phyloP scores from a whole-genome alignment of 306 rosid genomes.

The Vigna unguiculata region DNA sequence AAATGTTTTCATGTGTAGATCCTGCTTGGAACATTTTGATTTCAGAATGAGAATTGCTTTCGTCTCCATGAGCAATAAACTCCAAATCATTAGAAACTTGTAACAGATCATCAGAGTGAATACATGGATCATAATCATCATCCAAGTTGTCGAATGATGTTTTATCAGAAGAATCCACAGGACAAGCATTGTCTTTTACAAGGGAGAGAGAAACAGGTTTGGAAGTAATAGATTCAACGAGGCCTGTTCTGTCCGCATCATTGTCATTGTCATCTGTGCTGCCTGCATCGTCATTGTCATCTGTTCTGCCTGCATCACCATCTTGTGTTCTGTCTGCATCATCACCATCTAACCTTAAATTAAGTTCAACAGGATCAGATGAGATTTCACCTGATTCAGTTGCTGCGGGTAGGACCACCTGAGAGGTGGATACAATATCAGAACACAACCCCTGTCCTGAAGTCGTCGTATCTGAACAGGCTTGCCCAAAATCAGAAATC shows the following conservation, averaged over 20 bases:
- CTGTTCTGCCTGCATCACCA: conserved; percentile 43
- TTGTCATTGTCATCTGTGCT: conserved; percentile 31
- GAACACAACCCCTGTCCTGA: conserved; percentile 43
- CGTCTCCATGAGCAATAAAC: conserved; percentile 46
- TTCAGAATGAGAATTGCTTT: conserved; percentile 42
- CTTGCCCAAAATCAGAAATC: conserved; percentile 50
- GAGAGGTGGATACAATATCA: conserved; percentile 52
- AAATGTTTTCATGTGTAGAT: conserved; percentile 44
- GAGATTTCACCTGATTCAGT: conserved; percentile 52
- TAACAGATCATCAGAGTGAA: conserved; percentile 48
- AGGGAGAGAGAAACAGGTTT: conserved; percentile 44
- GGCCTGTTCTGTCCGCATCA: conserved; percentile 47
- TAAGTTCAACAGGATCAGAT: conserved; percentile 42
- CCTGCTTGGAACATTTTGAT: conserved; percentile 45
- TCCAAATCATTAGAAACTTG: conserved; percentile 53
- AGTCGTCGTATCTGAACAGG: conserved; percentile 46
- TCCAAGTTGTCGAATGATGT: conserved; percentile 51
- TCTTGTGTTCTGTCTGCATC: conserved; percentile 46
- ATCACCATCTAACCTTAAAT: conserved; percentile 48
- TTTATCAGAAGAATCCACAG: conserved; percentile 48
- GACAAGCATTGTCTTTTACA: conserved; percentile 44
- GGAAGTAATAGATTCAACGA: conserved; percentile 47
- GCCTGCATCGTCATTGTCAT: conserved; percentile 34
- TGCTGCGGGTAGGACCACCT: conserved; percentile 47
- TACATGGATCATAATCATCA: conserved; percentile 47